Percentiles rank a stretch among this genome's conserved stretches.
Conservation (phyloP, 2,329 filamentous ascomycete species). For the Podosphaera aphanis region DNA sequence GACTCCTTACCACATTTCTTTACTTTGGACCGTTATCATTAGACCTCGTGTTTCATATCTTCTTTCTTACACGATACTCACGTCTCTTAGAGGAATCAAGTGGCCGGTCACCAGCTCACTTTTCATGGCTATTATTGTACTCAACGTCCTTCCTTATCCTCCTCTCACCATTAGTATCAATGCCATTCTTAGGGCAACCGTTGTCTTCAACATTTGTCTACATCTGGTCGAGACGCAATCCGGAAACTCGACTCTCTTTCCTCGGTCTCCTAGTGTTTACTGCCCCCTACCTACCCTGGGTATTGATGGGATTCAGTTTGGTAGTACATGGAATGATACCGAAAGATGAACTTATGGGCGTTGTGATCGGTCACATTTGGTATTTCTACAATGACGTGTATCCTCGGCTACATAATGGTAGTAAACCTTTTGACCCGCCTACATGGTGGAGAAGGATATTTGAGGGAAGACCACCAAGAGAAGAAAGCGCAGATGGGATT, state of each 20-base stretch:
- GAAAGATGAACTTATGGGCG: constrained; percentile 89
- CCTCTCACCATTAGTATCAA: constrained; percentile 66
- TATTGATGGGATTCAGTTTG: constrained; percentile 76
- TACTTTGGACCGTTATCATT: constrained; percentile 91
- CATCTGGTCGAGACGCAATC: constrained; percentile 91
- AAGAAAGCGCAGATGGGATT: constrained; percentile 28
- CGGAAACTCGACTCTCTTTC: constrained; percentile 72
- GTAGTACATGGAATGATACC: constrained; percentile 76
- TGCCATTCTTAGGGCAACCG: constrained; percentile 85
- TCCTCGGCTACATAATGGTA: constrained; percentile 66
- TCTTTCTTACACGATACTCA: constrained; percentile 92
- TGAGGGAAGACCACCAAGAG: constrained; percentile 28
- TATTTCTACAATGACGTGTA: constrained; percentile 98
- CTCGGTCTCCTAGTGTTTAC: constrained; percentile 76
- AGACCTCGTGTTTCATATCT: constrained; percentile 90
- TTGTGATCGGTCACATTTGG: constrained; percentile 86
- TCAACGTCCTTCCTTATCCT: constrained; percentile 56
- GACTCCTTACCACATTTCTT: constrained; percentile 82
- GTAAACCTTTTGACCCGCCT: constrained; percentile 70
- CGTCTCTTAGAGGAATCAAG: constrained; percentile 85
- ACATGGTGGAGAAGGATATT: constrained; percentile 76
- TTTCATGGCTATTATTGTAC: constrained; percentile 83
- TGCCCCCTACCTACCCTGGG: constrained; percentile 88
- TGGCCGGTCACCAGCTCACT: constrained; percentile 75
- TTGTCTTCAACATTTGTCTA: constrained; percentile 87